Percentiles rank a stretch among this genome's conserved stretches.
phyloP scores from a whole-genome alignment of 176 grass and related monocot genomes.

The Zoysia japonica region DNA sequence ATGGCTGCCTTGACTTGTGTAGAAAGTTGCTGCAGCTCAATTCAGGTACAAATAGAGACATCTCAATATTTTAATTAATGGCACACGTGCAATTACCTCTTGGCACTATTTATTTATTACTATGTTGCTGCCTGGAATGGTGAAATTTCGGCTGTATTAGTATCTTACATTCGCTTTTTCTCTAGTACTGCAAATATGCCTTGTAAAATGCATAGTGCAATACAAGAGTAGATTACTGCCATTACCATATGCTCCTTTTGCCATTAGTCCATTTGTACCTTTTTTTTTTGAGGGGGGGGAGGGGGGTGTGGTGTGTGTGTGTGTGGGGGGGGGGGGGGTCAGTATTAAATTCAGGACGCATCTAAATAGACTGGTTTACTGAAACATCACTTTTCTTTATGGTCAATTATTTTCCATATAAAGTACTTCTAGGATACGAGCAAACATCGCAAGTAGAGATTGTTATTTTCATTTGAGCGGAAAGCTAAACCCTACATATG shows the following conservation, averaged over 20 bases:
- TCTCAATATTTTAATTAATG: conserved; percentile 8
- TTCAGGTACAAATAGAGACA: conserved; percentile 50
- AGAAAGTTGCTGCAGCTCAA: conserved; percentile 80
- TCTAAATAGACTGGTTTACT: not conserved
- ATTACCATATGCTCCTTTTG: not conserved
- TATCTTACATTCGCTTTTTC: not conserved
- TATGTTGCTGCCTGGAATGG: conserved; percentile 5
- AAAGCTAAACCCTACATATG: not conserved
- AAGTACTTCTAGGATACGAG: conserved; percentile 11
- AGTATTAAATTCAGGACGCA: too few relatives aligned
- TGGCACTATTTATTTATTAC: not conserved
- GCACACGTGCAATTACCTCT: not conserved
- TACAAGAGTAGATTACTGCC: conserved; percentile 21
- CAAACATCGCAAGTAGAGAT: not conserved
- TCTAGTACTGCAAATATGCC: not conserved
- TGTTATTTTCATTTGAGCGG: conserved; percentile 23
- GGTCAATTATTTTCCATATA: conserved; percentile 2
- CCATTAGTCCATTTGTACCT: conserved; percentile 3
- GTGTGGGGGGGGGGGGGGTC: too few relatives aligned
- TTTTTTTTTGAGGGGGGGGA: not conserved
- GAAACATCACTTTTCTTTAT: not conserved
- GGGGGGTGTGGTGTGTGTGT: too few relatives aligned
- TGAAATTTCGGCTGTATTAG: conserved; percentile 13
- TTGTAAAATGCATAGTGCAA: conserved; percentile 7
- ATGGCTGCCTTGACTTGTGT: conserved; percentile 85